phyloP scores from a whole-genome alignment of 2,329 filamentous ascomycete genomes.

The Pseudopithomyces maydicus region DNA sequence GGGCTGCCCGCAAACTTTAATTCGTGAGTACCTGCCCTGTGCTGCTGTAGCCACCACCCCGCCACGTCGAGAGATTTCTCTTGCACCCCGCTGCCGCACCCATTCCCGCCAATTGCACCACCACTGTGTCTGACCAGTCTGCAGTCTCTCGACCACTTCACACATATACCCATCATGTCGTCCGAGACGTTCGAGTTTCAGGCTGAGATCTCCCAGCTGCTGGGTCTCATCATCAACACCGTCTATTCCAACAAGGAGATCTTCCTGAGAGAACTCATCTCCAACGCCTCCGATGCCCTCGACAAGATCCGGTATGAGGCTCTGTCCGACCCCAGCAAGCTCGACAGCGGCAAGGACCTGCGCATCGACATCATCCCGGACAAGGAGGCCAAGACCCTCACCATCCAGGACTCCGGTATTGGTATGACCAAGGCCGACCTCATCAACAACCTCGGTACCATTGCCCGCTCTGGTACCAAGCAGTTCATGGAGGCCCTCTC shows the following conservation, averaged over 20 bases:
- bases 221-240: constrained; percentile 99
- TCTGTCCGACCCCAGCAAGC: constrained; percentile 94
- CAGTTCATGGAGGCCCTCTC: constrained; percentile 99
- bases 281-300: constrained; percentile 97
- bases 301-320: constrained; percentile 99
- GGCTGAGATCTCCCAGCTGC: constrained; percentile 99
- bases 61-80: constrained; percentile 8
- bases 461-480: constrained; percentile 98
- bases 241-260: constrained; percentile 99
- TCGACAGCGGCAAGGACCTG: constrained; percentile 96
- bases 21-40: constrained; percentile 7
- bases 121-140: neutral
- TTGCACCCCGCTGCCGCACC: constrained; percentile 11
- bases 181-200: constrained; percentile 99
- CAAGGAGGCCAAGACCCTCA: constrained; percentile 96
- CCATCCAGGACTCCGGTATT: constrained; percentile 97
- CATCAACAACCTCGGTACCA: constrained; percentile 99
- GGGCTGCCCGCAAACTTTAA: constrained; percentile 24
- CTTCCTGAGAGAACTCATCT: constrained; percentile 97
- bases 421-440: constrained; percentile 99
- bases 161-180: constrained; percentile 67
- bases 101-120: neutral
- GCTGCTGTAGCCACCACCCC: constrained; percentile 5
- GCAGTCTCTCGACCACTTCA: constrained; percentile 22
- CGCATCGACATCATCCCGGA: constrained; percentile 98